Percentiles rank a stretch among this genome's conserved stretches.
Conservation (phyloP, 805 yeast genomes). For the Spencermartinsiella europaea region DNA sequence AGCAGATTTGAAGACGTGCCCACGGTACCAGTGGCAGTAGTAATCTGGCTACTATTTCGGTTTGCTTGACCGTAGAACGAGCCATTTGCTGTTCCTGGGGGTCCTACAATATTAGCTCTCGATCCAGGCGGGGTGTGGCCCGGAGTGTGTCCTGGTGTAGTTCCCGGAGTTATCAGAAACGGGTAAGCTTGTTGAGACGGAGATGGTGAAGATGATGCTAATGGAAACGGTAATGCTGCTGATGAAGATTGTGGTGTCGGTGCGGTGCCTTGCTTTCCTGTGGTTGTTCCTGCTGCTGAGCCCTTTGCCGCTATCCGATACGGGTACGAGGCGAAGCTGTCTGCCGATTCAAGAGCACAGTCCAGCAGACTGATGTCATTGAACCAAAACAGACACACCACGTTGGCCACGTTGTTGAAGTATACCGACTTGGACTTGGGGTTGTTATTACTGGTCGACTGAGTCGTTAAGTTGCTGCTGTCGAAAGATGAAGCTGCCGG, state of each 20-base stretch:
- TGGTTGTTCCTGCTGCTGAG: not conserved
- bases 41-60: conserved; percentile 9
- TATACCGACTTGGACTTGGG: conserved; percentile 12
- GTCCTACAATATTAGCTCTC: not conserved
- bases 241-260: too few relatives aligned
- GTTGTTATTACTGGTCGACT: not conserved
- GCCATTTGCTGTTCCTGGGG: too few relatives aligned
- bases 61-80: too few relatives aligned
- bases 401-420: conserved; percentile 24
- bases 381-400: conserved; percentile 32
- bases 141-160: too few relatives aligned
- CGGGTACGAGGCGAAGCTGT: conserved; percentile 2
- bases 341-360: conserved; percentile 1
- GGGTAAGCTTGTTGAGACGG: too few relatives aligned
- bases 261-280: not conserved
- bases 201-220: too few relatives aligned
- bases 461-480: not conserved
- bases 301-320: not conserved
- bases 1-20: conserved; percentile 7
- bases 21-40: conserved; percentile 3
- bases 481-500: too few relatives aligned
- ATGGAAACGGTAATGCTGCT: too few relatives aligned
- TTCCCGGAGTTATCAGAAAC: too few relatives aligned
- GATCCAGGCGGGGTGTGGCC: not conserved
- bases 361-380: conserved; percentile 17